Conservation (phyloP, 768 basidiomycete species). For the Leucosporidium scottii region DNA sequence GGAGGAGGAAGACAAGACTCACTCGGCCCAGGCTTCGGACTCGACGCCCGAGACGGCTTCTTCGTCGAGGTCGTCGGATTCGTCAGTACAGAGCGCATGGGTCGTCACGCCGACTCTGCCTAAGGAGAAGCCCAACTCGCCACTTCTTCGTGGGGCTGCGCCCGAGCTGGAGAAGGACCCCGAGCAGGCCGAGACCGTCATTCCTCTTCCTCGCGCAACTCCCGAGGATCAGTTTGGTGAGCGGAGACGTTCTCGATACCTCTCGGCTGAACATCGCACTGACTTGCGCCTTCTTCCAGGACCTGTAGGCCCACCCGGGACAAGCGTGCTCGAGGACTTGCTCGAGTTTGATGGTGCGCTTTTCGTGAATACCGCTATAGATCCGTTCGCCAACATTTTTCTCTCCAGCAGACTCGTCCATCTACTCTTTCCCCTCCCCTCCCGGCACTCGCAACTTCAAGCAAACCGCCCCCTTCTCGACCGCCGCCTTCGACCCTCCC, state of each 20-base stretch:
- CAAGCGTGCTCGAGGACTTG: slow-evolving; percentile 8
- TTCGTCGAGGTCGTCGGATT: neutral
- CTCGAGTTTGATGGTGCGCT: slow-evolving; percentile 11
- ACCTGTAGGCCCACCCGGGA: neutral
- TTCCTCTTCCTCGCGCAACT: neutral
- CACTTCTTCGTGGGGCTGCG: neutral
- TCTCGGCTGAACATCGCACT: neutral
- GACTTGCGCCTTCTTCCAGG: neutral
- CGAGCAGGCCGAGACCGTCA: neutral
- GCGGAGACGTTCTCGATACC: neutral
- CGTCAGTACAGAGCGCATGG: neutral
- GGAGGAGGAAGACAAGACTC: neutral
- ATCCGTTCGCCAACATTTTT: neutral
- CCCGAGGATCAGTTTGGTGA: slow-evolving; percentile 19
- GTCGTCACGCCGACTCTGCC: slow-evolving; percentile 9
- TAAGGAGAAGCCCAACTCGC: slow-evolving; percentile 1
- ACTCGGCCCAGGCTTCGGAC: neutral
- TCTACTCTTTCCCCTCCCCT: slow-evolving; percentile 24
- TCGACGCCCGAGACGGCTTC: neutral
- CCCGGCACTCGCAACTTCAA: slow-evolving; percentile 7
- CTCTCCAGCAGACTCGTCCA: neutral
- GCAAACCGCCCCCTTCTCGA: neutral
- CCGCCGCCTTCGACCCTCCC: neutral
- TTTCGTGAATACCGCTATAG: neutral
- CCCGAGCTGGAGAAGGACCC: neutral